Percentiles rank a stretch among this genome's conserved stretches.
Evolutionary conservation across 2,329 filamentous ascomycete genomes (phyloP).

Genomic region (Curvularia sp.): DNA sequence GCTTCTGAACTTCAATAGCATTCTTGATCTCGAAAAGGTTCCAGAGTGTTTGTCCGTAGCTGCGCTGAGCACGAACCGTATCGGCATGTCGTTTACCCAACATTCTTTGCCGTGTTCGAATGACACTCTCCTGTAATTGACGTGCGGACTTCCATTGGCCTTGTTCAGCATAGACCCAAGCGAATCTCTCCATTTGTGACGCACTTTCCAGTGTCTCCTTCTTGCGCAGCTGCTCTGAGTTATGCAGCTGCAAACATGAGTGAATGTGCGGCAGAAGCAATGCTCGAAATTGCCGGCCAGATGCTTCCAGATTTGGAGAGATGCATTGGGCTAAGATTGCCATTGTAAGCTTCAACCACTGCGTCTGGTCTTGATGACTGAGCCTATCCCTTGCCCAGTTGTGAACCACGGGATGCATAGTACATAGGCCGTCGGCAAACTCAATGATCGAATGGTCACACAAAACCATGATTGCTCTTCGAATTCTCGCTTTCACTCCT

Average conservation of each 20-base stretch:
- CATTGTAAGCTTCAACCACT: slow-evolving; percentile 41
- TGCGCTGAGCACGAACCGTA: neutral
- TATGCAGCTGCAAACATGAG: slow-evolving; percentile 21
- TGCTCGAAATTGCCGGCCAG: slow-evolving; percentile 30
- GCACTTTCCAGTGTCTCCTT: slow-evolving; percentile 33
- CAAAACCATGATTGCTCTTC: slow-evolving; percentile 21
- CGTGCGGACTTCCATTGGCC: neutral
- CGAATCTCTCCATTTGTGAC: slow-evolving; percentile 29
- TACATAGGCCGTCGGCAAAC: slow-evolving; percentile 33
- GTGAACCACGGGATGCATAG: slow-evolving; percentile 46
- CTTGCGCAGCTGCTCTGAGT: slow-evolving; percentile 23
- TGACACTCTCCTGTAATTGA: neutral
- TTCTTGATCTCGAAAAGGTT: neutral
- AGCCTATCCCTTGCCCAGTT: slow-evolving; percentile 44
- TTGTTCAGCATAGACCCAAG: slow-evolving; percentile 30
- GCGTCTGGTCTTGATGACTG: slow-evolving; percentile 22
- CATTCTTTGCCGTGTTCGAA: neutral
- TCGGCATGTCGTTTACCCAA: neutral
- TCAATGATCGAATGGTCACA: slow-evolving; percentile 36
- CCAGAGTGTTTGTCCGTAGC: neutral
- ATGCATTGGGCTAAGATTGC: slow-evolving; percentile 31
- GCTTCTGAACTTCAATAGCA: neutral
- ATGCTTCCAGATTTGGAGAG: slow-evolving; percentile 27
- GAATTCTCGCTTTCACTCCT: slow-evolving; percentile 17
- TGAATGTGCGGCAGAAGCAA: slow-evolving; percentile 26